A percentile compares a stretch with the other conserved stretches of the same genome.
phyloP scores from a whole-genome alignment of 1,139 yeast species.

The Candida smagusa region DNA sequence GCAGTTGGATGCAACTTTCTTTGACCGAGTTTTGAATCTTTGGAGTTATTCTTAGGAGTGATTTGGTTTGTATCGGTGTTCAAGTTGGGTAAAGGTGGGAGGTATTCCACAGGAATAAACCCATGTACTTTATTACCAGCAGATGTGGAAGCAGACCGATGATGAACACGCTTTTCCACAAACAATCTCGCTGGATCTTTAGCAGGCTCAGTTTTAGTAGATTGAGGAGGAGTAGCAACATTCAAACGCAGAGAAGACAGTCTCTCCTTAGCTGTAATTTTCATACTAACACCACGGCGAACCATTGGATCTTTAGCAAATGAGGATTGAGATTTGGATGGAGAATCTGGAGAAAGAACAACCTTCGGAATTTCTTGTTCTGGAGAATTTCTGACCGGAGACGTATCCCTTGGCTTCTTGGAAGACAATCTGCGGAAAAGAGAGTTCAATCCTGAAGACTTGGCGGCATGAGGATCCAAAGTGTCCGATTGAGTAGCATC shows the following conservation, averaged over 20 bases:
- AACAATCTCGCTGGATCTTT: constrained; percentile 3
- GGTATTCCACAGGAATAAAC: constrained; percentile 44
- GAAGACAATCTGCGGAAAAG: constrained; percentile 39
- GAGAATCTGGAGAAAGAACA: constrained; percentile 16
- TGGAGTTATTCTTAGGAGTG: constrained; percentile 2
- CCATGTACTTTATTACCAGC: constrained; percentile 33
- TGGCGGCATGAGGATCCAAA: constrained; percentile 32
- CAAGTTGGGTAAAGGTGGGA: constrained; percentile 49
- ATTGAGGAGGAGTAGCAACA: constrained; percentile 15
- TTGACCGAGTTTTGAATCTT: constrained; percentile 5
- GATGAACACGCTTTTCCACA: constrained; percentile 17
- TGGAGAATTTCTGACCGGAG: background rate
- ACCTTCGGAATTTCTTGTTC: constrained; percentile 16
- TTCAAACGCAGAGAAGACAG: constrained; percentile 29
- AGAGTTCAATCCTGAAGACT: constrained; percentile 28
- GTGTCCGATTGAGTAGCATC: constrained; percentile 22
- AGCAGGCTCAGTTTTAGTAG: constrained; percentile 3
- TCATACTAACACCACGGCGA: constrained; percentile 62
- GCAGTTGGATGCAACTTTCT: constrained; percentile 69
- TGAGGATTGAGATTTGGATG: constrained; percentile 15
- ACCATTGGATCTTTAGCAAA: constrained; percentile 42
- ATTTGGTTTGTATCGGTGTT: constrained; percentile 27
- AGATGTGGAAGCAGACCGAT: constrained; percentile 30
- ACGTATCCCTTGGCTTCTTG: constrained; percentile 24
- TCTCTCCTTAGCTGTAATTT: constrained; percentile 56